phyloP scores from a whole-genome alignment of 805 yeast genomes.

The Komagataella kurtzmanii region DNA sequence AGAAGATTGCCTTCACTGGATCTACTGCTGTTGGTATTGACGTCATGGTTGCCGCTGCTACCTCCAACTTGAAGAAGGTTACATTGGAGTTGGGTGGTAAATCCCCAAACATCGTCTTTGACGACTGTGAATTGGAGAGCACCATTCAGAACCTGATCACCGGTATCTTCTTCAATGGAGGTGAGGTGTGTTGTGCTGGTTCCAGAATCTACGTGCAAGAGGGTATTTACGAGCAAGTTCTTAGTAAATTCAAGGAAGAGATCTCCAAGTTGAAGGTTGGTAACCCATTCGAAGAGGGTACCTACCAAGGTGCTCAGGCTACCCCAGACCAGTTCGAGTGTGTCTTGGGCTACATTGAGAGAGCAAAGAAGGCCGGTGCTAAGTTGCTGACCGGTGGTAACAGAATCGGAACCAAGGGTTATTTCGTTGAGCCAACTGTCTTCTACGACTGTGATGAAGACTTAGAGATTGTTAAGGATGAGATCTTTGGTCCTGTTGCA shows the following conservation, averaged over 20 bases:
- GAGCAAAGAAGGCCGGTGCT: conserved; percentile 80
- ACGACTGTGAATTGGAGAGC: conserved; percentile 68
- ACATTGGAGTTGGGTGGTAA: conserved; percentile 95
- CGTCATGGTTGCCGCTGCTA: conserved; percentile 73
- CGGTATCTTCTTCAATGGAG: conserved; percentile 88
- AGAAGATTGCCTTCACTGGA: conserved; percentile 58
- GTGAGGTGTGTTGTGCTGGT: conserved; percentile 94
- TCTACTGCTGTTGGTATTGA: conserved; percentile 62
- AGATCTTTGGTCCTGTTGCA: conserved; percentile 88
- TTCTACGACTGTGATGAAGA: conserved; percentile 57
- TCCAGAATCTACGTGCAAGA: conserved; percentile 87
- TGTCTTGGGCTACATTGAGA: conserved; percentile 62
- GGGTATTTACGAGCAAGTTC: conserved; percentile 63
- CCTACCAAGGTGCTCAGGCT: conserved; percentile 88
- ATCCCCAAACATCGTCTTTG: conserved; percentile 81
- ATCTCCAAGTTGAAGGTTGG: conserved; percentile 54
- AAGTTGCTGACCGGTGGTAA: conserved; percentile 56
- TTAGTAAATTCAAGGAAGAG: conserved; percentile 41
- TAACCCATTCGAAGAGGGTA: conserved; percentile 66
- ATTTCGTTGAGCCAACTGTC: conserved; percentile 59
- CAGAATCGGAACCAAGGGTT: conserved; percentile 41
- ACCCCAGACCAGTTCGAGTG: conserved; percentile 67
- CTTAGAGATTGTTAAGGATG: conserved; percentile 62
- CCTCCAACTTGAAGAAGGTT: conserved; percentile 73
- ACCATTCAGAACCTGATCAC: conserved; percentile 64